Evolutionary conservation across 1,284 basidiomycete species (phyloP), one percentile per base, ranked within the genome.

Genomic region (Fomes fomentarius): DNA sequence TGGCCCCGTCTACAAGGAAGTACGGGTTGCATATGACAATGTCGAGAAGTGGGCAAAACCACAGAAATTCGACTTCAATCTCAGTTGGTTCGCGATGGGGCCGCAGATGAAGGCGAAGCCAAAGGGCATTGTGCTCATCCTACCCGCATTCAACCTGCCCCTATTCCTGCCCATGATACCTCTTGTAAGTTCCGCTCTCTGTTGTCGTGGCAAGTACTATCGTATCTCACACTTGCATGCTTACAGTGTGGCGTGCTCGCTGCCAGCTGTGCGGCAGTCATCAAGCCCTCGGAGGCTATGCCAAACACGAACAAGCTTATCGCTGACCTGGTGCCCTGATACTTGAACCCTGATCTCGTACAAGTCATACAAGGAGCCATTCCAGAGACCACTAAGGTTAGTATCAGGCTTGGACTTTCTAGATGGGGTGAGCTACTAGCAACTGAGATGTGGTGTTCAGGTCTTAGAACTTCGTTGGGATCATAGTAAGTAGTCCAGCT

Each of bases 381-480:
- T 3, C 76, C 85, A 0, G 87, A 94, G 70, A 86, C 87, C 0
- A 88, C 87, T 33, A 87, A 80, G 71, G 84, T 84, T 38, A 15
- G 69, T 45, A 10, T 17, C 26, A 6, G 28, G 28, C 12, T 12
- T 30, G 6, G 12, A 7, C 12, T 12, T 12, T 30, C 12, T 7
- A 7, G 28, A 30, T 25, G 14, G 12, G 21, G 14, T 19, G 11
- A 24, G 17, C 1, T 41, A n/a, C 21, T 51, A 19, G 40, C 25
- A 10, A 21, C n/a, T 9, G 3, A 40, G 3, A 34, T 28, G 3
- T 5, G 22, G 12, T 7, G 11, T 31, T 7, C 50, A 87, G 76
- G 68, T 94, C 6, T 78, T 96, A 11, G 87, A 92, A 61, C 76
- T 92, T 38, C 82, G 81, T 50, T 96, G 92, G 90, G 93, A 89